phyloP scores from a whole-genome alignment of 2,329 filamentous ascomycete genomes.

The Aotearoamyces nothofagi region DNA sequence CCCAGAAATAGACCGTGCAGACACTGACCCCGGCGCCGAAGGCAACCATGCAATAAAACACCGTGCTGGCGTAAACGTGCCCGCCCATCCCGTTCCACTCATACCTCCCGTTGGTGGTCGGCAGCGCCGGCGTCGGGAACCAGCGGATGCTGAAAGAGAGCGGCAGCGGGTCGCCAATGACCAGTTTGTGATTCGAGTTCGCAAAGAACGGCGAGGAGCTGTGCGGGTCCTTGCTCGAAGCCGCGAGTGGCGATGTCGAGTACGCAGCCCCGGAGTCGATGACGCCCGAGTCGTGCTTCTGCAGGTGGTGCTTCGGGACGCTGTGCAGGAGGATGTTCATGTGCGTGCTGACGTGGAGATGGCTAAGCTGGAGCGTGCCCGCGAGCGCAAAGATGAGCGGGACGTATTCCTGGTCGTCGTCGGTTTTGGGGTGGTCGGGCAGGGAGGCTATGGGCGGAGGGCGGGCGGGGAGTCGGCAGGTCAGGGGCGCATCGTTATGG shows the following conservation, averaged over 20 bases:
- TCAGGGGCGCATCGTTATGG: constrained; percentile 85
- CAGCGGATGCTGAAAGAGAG: constrained; percentile 71
- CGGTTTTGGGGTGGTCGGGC: constrained; percentile 26
- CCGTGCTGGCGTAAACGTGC: constrained; percentile 45
- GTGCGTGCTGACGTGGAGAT: constrained; percentile 79
- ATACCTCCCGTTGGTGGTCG: constrained; percentile 47
- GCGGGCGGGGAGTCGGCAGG: constrained; percentile 75
- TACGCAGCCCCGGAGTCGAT: constrained; percentile 83
- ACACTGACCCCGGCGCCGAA: constrained; percentile 39
- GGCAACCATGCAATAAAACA: constrained; percentile 45
- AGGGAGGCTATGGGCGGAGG: constrained; percentile 37
- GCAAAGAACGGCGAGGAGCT: no score
- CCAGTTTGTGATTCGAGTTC: constrained; percentile 28
- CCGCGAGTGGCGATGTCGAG: constrained; percentile 56
- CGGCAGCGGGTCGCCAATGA: constrained; percentile 76
- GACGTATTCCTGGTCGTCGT: constrained; percentile 44
- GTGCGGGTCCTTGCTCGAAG: constrained; percentile 41
- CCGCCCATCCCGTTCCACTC: constrained; percentile 52
- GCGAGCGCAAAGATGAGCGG: constrained; percentile 80
- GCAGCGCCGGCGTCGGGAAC: constrained; percentile 64
- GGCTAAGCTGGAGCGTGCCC: constrained; percentile 75
- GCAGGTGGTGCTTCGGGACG: constrained; percentile 41
- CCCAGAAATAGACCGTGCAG: constrained; percentile 43
- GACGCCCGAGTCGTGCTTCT: constrained; percentile 56
- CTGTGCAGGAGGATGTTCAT: constrained; percentile 77